Base-by-base conservation (phyloP, 2,329 filamentous ascomycete genomes). In the Harringtonia aguacate region DNA sequence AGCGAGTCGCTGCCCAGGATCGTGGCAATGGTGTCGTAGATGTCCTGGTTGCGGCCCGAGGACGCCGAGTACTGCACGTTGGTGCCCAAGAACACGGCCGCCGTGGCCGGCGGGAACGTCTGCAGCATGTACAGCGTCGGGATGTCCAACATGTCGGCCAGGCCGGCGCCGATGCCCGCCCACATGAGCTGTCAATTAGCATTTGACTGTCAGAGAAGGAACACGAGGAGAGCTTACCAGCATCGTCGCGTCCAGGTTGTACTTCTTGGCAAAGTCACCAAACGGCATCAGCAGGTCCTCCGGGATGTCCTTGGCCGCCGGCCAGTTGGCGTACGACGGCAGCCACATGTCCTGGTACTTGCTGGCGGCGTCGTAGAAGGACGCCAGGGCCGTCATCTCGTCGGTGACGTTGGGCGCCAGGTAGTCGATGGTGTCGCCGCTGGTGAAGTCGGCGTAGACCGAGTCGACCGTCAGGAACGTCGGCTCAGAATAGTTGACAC, bases 211-310 rank as follows among this genome's bases (percentile, higher is more conserved):
- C n/a, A n/a, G n/a, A n/a, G n/a, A n/a, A n/a, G n/a, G n/a, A n/a
- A n/a, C n/a, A n/a, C n/a, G n/a, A n/a, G n/a, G n/a, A n/a, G n/a
- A n/a, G n/a, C n/a, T n/a, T n/a, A n/a, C n/a, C n/a, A 53, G 52
- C 0, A 67, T 55, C 2, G 63, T 51, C 15, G 57, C 58, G 18
- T 58, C 50, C 7, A 74, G 53, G 22, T 56, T 49, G 49, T 69
- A 60, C 48, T 69, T 67, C 17, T 58, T 51, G 8, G 66, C 53
- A 41, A 69, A 68, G 8, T 67, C 57, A 1, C 63, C 59, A 31
- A 64, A 70, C 0, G 67, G 59, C 0, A 65, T 49, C 7, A 65
- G 50, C 1, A 73, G 54, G 35, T 72, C 69, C 27, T 63, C 58
- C 0, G 69, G 68, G 1, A 72, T 61, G 8, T 61, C 44, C 33